phyloP scores from a whole-genome alignment of 257 asterid genomes.

The Pogostemon cablin region DNA sequence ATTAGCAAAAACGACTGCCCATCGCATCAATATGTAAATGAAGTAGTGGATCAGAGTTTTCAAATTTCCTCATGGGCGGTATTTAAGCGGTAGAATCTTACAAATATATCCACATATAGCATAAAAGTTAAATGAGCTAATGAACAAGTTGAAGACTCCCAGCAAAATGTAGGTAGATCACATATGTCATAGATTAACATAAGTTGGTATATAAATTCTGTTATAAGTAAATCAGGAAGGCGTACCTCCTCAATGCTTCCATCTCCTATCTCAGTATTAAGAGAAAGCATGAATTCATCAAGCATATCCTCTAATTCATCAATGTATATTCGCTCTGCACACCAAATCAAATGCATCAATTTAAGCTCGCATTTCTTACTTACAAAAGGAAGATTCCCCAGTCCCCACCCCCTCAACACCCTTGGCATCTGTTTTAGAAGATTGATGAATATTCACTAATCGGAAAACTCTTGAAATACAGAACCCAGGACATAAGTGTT shows the following conservation, averaged over 20 bases:
- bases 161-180: too few relatives aligned
- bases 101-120: not conserved
- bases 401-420: conserved; percentile 1
- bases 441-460: not conserved
- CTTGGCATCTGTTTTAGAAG: not conserved
- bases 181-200: not conserved
- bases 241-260: conserved; percentile 40
- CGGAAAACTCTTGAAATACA: not conserved
- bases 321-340: conserved; percentile 54
- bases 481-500: not conserved
- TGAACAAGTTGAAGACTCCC: too few relatives aligned
- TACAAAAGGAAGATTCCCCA: not conserved
- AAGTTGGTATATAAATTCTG: not conserved
- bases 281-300: conserved; percentile 63
- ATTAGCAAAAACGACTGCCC: not conserved
- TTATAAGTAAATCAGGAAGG: conserved; percentile 11
- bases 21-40: not conserved
- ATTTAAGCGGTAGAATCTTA: not conserved
- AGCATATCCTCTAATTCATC: conserved; percentile 74
- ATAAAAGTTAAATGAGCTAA: not conserved
- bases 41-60: not conserved
- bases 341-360: conserved; percentile 5
- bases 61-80: not conserved
- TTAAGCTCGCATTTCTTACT: not conserved
- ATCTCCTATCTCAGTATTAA: conserved; percentile 60